Evolutionary conservation across 129 eudicot genomes (phyloP).

Genomic region (Flaveria trinervia): DNA sequence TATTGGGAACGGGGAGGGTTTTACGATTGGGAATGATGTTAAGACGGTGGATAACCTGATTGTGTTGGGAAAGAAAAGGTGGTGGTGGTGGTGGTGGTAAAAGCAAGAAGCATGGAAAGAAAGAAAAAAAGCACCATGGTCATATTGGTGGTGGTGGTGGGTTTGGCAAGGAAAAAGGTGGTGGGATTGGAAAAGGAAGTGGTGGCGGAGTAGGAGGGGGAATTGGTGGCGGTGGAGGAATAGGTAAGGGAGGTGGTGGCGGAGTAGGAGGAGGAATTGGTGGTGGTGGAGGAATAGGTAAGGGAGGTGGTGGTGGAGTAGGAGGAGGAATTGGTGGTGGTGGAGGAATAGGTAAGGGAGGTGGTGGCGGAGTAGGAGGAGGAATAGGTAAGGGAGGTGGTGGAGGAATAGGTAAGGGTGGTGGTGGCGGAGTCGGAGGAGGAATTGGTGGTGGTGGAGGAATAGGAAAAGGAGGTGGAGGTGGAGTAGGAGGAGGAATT

Average conservation of each 20-base stretch:
- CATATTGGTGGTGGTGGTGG: slow-evolving; percentile 35
- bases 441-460: too few species aligned
- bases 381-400: neutral
- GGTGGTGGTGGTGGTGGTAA: slow-evolving; percentile 37
- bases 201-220: slow-evolving; percentile 38
- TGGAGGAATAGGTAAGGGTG: too few species aligned
- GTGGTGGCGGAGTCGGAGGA: too few species aligned
- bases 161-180: slow-evolving; percentile 18
- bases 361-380: slow-evolving; percentile 28
- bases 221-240: slow-evolving; percentile 26
- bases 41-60: slow-evolving; percentile 41
- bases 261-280: slow-evolving; percentile 22
- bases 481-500: neutral
- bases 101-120: slow-evolving; percentile 34
- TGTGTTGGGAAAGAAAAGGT: slow-evolving; percentile 58
- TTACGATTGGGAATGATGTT: slow-evolving; percentile 40
- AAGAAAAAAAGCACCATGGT: slow-evolving; percentile 34
- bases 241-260: neutral
- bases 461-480: neutral
- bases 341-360: slow-evolving; percentile 20
- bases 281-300: slow-evolving; percentile 30
- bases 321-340: slow-evolving; percentile 32
- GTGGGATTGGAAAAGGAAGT: slow-evolving; percentile 10
- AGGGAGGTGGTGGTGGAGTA: slow-evolving; percentile 32
- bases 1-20: slow-evolving; percentile 50